Evolutionary conservation across 2,329 filamentous ascomycete species (phyloP).

Genomic region (Penicillium sp.): DNA sequence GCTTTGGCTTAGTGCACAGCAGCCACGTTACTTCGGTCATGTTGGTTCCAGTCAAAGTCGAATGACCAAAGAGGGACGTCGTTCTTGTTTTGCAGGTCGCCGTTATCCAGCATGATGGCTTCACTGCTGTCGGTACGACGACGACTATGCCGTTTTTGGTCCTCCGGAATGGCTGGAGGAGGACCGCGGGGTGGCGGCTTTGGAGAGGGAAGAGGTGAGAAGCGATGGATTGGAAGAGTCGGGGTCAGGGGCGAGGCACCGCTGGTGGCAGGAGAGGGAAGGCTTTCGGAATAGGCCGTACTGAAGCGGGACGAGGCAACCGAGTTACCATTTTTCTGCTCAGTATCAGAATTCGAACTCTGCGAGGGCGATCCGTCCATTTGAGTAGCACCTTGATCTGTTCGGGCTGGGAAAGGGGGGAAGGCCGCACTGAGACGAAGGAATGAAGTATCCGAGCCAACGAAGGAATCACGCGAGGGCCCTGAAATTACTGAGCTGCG

Average conservation of each 20-base stretch:
- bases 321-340: conserved; percentile 39
- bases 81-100: conserved; percentile 60
- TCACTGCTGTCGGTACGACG: conserved; percentile 50
- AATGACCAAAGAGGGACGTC: conserved; percentile 49
- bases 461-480: conserved; percentile 39
- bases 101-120: conserved; percentile 50
- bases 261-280: conserved; percentile 42
- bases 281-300: conserved; percentile 42
- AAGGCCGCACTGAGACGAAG: conserved; percentile 43
- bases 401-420: conserved; percentile 27
- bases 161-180: conserved; percentile 37
- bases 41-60: conserved; percentile 39
- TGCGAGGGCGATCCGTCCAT: conserved; percentile 32
- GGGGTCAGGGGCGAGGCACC: conserved; percentile 45
- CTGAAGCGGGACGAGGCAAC: conserved; percentile 38
- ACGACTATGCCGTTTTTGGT: conserved; percentile 42
- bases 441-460: conserved; percentile 44
- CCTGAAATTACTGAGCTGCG: conserved; percentile 35
- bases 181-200: conserved; percentile 37
- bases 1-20: conserved; percentile 38
- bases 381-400: conserved; percentile 33
- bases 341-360: conserved; percentile 38
- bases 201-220: conserved; percentile 40
- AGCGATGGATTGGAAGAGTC: conserved; percentile 44
- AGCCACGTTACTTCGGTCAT: conserved; percentile 45